A percentile compares a stretch with the other conserved stretches of the same genome.
Evolutionary conservation across 2,329 filamentous ascomycete genomes (phyloP).

Genomic region (Talaromyces islandicus): DNA sequence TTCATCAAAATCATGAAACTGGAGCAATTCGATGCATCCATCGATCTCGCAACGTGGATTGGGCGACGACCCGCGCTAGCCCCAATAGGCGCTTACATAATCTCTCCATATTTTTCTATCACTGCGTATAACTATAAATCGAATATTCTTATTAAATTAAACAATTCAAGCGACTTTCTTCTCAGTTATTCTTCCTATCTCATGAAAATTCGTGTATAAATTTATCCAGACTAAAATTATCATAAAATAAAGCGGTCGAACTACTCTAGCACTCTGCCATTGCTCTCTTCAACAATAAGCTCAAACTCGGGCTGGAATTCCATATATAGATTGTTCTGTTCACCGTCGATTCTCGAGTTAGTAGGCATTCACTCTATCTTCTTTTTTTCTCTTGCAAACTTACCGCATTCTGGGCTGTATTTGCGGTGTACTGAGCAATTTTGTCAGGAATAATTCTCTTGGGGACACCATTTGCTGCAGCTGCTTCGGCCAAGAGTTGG

Average conservation of each 20-base stretch:
- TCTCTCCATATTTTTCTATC: not conserved
- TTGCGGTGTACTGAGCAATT: slow-evolving; percentile 29
- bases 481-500: slow-evolving; percentile 36
- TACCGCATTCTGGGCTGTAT: slow-evolving; percentile 31
- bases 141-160: no score
- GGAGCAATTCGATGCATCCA: not conserved
- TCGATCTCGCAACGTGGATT: not conserved
- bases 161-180: no score
- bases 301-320: slow-evolving; percentile 37
- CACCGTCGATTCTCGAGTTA: not conserved
- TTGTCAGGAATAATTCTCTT: slow-evolving; percentile 30
- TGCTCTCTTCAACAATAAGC: slow-evolving; percentile 31
- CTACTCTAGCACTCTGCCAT: slow-evolving; percentile 25
- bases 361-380: not conserved
- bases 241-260: not conserved
- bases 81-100: not conserved
- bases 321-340: slow-evolving; percentile 33
- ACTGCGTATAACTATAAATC: no score
- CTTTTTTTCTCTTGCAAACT: slow-evolving; percentile 5
- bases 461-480: slow-evolving; percentile 31
- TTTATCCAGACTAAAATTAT: not conserved
- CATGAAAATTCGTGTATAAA: not conserved
- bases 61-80: not conserved
- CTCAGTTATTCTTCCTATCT: no score
- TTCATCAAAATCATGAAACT: not conserved